Conservation (phyloP, 495 filamentous ascomycete genomes). For the Aspergillus coremiiformis region DNA sequence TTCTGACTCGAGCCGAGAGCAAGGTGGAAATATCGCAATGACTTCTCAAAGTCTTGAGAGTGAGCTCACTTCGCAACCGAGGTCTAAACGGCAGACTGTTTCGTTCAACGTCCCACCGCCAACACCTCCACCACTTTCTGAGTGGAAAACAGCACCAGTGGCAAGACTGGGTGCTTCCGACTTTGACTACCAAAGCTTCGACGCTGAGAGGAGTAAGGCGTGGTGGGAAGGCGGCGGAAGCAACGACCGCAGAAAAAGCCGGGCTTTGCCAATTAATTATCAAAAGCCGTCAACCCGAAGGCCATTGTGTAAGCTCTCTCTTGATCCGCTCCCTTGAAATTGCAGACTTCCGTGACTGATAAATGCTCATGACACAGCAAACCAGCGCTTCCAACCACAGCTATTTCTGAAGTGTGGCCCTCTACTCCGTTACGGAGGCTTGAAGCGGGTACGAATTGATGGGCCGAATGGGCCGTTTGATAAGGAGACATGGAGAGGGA, state of each 20-base stretch:
- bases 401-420: slow-evolving; percentile 87
- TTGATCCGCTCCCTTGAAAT: background rate
- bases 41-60: slow-evolving; percentile 15
- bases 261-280: slow-evolving; percentile 34
- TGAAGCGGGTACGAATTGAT: slow-evolving; percentile 39
- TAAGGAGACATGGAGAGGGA: slow-evolving; percentile 85
- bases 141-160: slow-evolving; percentile 36
- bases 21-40: slow-evolving; percentile 11
- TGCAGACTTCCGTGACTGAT: slow-evolving; percentile 12
- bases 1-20: slow-evolving; percentile 10
- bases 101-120: slow-evolving; percentile 45
- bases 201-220: slow-evolving; percentile 36
- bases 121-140: slow-evolving; percentile 38
- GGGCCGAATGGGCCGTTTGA: slow-evolving; percentile 35
- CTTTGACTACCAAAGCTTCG: slow-evolving; percentile 38
- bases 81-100: slow-evolving; percentile 35
- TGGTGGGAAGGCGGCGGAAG: slow-evolving; percentile 40
- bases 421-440: slow-evolving; percentile 80
- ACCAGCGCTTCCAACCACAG: slow-evolving; percentile 70
- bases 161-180: slow-evolving; percentile 30
- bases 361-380: slow-evolving; percentile 27
- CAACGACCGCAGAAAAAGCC: slow-evolving; percentile 34
- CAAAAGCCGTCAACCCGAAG: slow-evolving; percentile 34
- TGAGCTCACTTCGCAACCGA: slow-evolving; percentile 22
- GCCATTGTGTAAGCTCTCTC: slow-evolving; percentile 24